These are phyloP conservation scores for Zoysia pacifica DNA, from an alignment of 176 grass and related monocot genomes.

Conservation along the genomic window DNA sequence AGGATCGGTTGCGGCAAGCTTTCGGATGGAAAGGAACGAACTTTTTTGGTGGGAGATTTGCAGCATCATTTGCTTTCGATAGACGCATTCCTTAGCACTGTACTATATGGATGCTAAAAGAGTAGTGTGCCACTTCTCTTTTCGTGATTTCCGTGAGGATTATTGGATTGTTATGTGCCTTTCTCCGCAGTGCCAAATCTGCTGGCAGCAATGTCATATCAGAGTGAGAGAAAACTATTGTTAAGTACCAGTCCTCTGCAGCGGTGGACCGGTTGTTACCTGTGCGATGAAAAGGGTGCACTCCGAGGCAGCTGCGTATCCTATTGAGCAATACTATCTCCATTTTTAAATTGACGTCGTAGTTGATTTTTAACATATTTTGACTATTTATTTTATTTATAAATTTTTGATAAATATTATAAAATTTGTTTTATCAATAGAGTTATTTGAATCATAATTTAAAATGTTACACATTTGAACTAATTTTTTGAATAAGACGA, in stretches of 20 bases:
- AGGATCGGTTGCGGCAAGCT: constrained; percentile 21
- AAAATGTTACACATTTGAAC: too few relatives aligned
- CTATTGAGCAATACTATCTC: constrained; percentile 2
- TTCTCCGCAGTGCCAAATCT: background rate
- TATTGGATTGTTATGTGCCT: background rate
- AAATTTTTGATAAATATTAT: too few relatives aligned
- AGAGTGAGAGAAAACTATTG: background rate
- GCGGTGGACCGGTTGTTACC: background rate
- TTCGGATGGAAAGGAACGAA: constrained; percentile 19
- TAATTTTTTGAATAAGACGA: too few relatives aligned
- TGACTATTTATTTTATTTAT: too few relatives aligned
- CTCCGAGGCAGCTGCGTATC: constrained; percentile 3
- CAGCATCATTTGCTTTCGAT: constrained; percentile 15
- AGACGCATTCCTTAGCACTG: background rate
- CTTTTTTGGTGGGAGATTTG: constrained; percentile 24
- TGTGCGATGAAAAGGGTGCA: constrained; percentile 30
- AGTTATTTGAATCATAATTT: too few relatives aligned
- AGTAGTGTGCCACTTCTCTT: background rate
- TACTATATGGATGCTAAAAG: background rate
- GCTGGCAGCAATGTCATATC: background rate
- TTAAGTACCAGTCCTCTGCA: background rate
- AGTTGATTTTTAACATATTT: too few relatives aligned
- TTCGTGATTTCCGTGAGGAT: background rate
- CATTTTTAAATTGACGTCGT: too few relatives aligned
- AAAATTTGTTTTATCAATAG: too few relatives aligned